Base-by-base conservation (phyloP, 148 eudicot species). In the Vaccinium vitisidaea region DNA sequence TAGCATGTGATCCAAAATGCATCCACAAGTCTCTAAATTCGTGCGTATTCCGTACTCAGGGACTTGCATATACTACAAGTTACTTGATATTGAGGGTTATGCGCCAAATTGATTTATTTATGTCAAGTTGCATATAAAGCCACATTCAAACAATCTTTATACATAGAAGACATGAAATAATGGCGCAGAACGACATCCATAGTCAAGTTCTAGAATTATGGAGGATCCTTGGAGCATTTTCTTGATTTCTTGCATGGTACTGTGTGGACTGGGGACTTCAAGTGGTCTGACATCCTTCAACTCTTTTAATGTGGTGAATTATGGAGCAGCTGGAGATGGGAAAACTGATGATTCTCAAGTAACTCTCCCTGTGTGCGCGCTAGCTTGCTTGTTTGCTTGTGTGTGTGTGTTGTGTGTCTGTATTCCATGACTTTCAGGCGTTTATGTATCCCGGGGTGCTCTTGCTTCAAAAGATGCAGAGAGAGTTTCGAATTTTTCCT, bases 301-400 rank as follows among this genome's bases (percentile, higher is more conserved):
- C 56, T 89, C 58, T 53, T 86, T 75, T 61, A 82, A 88, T 84
- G 92, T 91, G 8, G 74, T 87, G 85, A 80, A 83, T 21, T 88
- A 84, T 84, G 93, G 93, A 25, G 93, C 93, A 13, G 79, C 46
- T 75, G 93, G 93, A 84, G 86, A 91, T 74, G 93, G 92, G 79
- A 61, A 25, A 87, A 67, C 87, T 16, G 93, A 91, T 84, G 93
- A 91, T 80, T 90, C 92, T 12, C 80, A 84, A 77, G 93, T 91
- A 85, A 79, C 76, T 46, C 56, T 81, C 21, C 13, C 54, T 6
- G 9, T 21, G 65, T 58, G 21, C 2, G 8, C 6, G 6, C 46
- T 43, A 5, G 46, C 46, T 43, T 43, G 43, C 43, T 39, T 39
- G 43, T 0, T 3, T 39, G 43, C 4, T 3, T 39, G 43, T 39